A percentile compares a stretch with the other conserved stretches of the same genome.
phyloP scores from a whole-genome alignment of 2,329 filamentous ascomycete genomes.

The Claviceps digitariae region DNA sequence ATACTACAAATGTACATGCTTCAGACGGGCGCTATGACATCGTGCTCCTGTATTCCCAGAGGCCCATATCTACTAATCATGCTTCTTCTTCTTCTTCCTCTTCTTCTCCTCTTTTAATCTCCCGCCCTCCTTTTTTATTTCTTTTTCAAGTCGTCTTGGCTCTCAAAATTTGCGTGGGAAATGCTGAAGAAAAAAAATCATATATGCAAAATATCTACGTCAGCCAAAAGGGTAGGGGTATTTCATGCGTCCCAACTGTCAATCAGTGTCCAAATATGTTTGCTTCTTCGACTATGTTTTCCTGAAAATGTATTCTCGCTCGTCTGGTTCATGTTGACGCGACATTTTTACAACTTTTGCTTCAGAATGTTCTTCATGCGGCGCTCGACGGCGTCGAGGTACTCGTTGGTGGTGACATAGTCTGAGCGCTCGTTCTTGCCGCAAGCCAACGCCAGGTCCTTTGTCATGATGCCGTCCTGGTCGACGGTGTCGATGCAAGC shows the following conservation, averaged over 20 bases:
- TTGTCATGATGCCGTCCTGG: constrained; percentile 93
- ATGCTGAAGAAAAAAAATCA: neutral
- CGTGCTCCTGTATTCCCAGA: neutral
- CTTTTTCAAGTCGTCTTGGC: neutral
- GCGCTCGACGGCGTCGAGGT: constrained; percentile 84
- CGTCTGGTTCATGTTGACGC: neutral
- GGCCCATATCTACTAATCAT: neutral
- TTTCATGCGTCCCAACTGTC: neutral
- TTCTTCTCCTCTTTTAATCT: no score
- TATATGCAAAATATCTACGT: neutral
- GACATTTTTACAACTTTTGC: constrained; percentile 58
- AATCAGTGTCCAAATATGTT: neutral
- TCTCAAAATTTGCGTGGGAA: neutral
- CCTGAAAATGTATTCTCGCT: neutral
- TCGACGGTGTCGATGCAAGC: constrained; percentile 93
- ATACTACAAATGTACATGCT: neutral
- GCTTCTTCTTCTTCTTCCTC: no score
- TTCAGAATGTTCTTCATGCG: constrained; percentile 69
- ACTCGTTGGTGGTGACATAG: constrained; percentile 87
- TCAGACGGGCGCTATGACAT: neutral
- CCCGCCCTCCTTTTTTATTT: no score
- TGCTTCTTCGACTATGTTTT: neutral
- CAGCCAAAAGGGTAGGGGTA: neutral
- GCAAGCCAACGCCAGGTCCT: constrained; percentile 91
- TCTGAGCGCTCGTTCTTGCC: constrained; percentile 73